A percentile compares a stretch with the other conserved stretches of the same genome.
Evolutionary conservation across 2,329 filamentous ascomycete species (phyloP).

Genomic region (Chrysosporium keratinophilum): DNA sequence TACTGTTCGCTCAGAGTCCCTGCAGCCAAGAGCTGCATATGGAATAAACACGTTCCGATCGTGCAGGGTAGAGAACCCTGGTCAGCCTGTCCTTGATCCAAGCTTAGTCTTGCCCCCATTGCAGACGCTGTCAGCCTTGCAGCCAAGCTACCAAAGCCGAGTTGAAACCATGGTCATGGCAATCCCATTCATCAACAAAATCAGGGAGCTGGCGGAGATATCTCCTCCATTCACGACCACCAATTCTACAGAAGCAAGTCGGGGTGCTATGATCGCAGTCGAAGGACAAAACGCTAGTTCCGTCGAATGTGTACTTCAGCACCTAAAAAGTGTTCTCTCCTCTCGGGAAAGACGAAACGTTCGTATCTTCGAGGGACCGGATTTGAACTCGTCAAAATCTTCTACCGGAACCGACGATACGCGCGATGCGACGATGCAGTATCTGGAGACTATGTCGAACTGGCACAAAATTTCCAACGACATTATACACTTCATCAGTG

Average conservation of each 20-base stretch:
- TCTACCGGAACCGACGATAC: conserved; percentile 24
- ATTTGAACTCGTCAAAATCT: conserved; percentile 17
- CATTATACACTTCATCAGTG: conserved; percentile 51
- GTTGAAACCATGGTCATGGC: conserved; percentile 64
- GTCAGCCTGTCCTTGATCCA: conserved; percentile 35
- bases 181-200: conserved; percentile 63
- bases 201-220: conserved; percentile 65
- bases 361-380: conserved; percentile 41
- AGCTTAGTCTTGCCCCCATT: conserved; percentile 46
- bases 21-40: conserved; percentile 27
- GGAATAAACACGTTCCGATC: conserved; percentile 47
- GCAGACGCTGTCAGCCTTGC: conserved; percentile 32
- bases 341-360: conserved; percentile 45
- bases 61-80: conserved; percentile 19
- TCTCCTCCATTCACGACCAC: conserved; percentile 52
- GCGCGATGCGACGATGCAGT: conserved; percentile 44
- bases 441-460: conserved; percentile 55
- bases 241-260: conserved; percentile 29
- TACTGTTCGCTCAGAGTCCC: conserved; percentile 29
- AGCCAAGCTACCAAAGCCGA: conserved; percentile 33
- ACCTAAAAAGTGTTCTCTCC: conserved; percentile 47
- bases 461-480: conserved; percentile 70
- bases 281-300: conserved; percentile 62
- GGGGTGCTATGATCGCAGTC: conserved; percentile 73
- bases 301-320: conserved; percentile 54